Evolutionary conservation across 129 eudicot species (phyloP).

Genomic region (Apium graveolens): DNA sequence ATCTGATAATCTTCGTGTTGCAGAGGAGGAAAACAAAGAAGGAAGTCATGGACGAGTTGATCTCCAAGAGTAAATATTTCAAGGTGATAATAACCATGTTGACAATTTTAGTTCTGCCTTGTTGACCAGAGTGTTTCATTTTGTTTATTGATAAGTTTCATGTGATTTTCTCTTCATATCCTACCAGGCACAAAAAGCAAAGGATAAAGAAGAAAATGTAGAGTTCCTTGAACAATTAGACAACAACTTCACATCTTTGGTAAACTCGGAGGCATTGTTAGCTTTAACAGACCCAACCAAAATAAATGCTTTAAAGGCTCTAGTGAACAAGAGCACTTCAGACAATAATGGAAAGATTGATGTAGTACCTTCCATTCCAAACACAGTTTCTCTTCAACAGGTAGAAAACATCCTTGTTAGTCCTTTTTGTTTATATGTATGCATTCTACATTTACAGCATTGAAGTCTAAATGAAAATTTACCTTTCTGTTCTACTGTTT

Average conservation of each 20-base stretch:
- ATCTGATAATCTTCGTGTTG: slow-evolving; percentile 19
- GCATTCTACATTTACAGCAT: neutral
- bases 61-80: slow-evolving; percentile 77
- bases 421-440: neutral
- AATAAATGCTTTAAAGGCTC: slow-evolving; percentile 55
- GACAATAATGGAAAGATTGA: slow-evolving; percentile 33
- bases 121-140: slow-evolving; percentile 7
- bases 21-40: slow-evolving; percentile 87
- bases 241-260: slow-evolving; percentile 69
- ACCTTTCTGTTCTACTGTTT: neutral
- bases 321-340: slow-evolving; percentile 37
- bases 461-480: neutral
- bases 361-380: slow-evolving; percentile 12
- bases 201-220: slow-evolving; percentile 92
- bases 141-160: slow-evolving; percentile 6
- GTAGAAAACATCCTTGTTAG: slow-evolving; percentile 22
- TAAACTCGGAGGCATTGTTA: slow-evolving; percentile 53
- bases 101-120: neutral
- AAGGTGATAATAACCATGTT: slow-evolving; percentile 43
- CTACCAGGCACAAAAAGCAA: slow-evolving; percentile 77
- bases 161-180: slow-evolving; percentile 4
- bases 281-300: slow-evolving; percentile 61
- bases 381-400: slow-evolving; percentile 35
- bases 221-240: slow-evolving; percentile 67
- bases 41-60: slow-evolving; percentile 82